Conservation (phyloP, 176 grass and related monocot genomes). For the Bromus sterilis region DNA sequence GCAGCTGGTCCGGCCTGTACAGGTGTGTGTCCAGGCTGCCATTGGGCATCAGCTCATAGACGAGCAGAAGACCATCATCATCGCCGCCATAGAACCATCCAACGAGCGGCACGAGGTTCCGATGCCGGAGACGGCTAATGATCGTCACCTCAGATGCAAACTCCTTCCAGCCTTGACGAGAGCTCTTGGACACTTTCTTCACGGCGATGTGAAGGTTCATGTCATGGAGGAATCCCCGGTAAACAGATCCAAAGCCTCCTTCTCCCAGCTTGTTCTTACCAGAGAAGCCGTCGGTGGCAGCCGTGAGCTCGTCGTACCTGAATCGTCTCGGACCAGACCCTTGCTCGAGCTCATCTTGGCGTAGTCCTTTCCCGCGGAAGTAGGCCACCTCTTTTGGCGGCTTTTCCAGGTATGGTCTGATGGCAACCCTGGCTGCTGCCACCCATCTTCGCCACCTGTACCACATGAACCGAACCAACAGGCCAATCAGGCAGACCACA, state of each 20-base stretch:
- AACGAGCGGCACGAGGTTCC: too few relatives aligned
- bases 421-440: not conserved
- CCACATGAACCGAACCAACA: not conserved
- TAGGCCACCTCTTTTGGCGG: not conserved
- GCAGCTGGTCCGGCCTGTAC: not conserved
- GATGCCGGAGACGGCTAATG: constrained; percentile 41
- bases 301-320: not conserved
- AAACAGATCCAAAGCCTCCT: constrained; percentile 3
- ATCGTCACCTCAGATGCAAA: constrained; percentile 39
- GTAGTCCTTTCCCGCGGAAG: not conserved
- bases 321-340: not conserved
- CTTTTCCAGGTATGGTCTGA: too few relatives aligned
- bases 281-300: constrained; percentile 1
- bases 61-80: too few relatives aligned
- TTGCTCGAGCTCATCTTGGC: constrained; percentile 5
- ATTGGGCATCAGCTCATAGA: constrained; percentile 36
- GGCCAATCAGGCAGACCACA: not conserved
- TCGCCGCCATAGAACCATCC: too few relatives aligned
- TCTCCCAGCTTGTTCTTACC: too few relatives aligned
- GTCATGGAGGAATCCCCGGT: not conserved
- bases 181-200: not conserved
- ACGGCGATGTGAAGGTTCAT: not conserved
- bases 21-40: constrained; percentile 33
- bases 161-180: constrained; percentile 43
- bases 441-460: not conserved